These are phyloP conservation scores for Penicillium pancosmium DNA, from an alignment of 495 filamentous ascomycete genomes.

Conservation along the genomic window DNA sequence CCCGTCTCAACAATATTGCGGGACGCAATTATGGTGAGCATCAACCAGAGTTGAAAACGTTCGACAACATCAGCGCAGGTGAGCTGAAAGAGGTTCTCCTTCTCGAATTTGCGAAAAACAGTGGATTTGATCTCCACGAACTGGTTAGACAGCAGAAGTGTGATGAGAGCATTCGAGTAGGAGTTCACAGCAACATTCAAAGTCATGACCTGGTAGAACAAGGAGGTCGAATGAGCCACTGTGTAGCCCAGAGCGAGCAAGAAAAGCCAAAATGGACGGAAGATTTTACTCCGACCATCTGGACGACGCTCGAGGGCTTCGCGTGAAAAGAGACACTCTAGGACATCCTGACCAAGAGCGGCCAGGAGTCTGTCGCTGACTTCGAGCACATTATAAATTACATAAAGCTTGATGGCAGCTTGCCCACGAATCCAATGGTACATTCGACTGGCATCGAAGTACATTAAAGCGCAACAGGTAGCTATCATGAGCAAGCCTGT, in stretches of 20 bases:
- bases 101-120: slow-evolving; percentile 97
- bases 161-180: slow-evolving; percentile 93
- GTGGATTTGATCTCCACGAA: slow-evolving; percentile 98
- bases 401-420: slow-evolving; percentile 96
- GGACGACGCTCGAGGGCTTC: slow-evolving; percentile 87
- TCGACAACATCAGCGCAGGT: slow-evolving; percentile 97
- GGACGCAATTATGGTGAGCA: slow-evolving; percentile 92
- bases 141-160: slow-evolving; percentile 89
- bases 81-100: slow-evolving; percentile 95
- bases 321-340: slow-evolving; percentile 91
- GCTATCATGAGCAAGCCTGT: slow-evolving; percentile 83
- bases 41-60: slow-evolving; percentile 95
- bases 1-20: slow-evolving; percentile 95
- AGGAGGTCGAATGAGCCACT: slow-evolving; percentile 77
- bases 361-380: slow-evolving; percentile 84
- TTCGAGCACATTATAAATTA: slow-evolving; percentile 97
- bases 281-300: slow-evolving; percentile 89
- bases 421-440: slow-evolving; percentile 97
- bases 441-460: slow-evolving; percentile 94
- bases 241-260: slow-evolving; percentile 85
- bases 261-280: slow-evolving; percentile 90
- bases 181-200: slow-evolving; percentile 98
- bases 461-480: slow-evolving; percentile 84
- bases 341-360: slow-evolving; percentile 91
- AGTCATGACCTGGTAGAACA: slow-evolving; percentile 97